Conservation (phyloP, 1,284 basidiomycete genomes). For the Sanghuangporus sanghuang region DNA sequence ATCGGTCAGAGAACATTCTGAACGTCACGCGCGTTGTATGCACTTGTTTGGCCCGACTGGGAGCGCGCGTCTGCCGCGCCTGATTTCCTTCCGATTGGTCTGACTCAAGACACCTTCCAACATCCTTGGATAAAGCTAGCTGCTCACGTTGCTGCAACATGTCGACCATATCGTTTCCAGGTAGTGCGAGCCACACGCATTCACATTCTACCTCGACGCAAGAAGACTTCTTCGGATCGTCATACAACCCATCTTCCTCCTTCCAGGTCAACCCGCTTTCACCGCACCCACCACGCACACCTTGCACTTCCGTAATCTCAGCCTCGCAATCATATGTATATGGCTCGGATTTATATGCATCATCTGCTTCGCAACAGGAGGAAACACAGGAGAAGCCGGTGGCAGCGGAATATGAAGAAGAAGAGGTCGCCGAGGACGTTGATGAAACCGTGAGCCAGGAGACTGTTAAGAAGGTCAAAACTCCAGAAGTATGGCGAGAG, state of each 20-base stretch:
- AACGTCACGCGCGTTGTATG: constrained; percentile 10
- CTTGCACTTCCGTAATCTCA: constrained; percentile 47
- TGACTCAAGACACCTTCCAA: neutral
- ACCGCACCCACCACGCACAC: constrained; percentile 69
- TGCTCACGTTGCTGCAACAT: constrained; percentile 22
- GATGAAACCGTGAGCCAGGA: constrained; percentile 23
- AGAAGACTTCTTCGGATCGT: constrained; percentile 34
- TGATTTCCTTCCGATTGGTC: constrained; percentile 2
- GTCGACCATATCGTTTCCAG: constrained; percentile 39
- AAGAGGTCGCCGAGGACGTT: constrained; percentile 18
- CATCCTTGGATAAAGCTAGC: neutral
- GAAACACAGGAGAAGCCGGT: constrained; percentile 30
- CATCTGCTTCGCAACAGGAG: constrained; percentile 25
- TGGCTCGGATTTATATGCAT: constrained; percentile 20
- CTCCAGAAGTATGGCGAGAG: constrained; percentile 72
- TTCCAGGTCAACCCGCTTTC: constrained; percentile 80
- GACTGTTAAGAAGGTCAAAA: constrained; percentile 39
- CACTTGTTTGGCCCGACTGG: constrained; percentile 16
- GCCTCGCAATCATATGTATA: constrained; percentile 32
- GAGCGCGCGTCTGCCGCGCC: neutral
- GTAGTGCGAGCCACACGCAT: constrained; percentile 23
- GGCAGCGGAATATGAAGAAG: constrained; percentile 34
- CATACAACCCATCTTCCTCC: constrained; percentile 39
- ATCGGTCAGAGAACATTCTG: neutral
- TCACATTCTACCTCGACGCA: constrained; percentile 35